Evolutionary conservation across 1,284 basidiomycete species (phyloP).

Genomic region (Rhodotorula sp.): DNA sequence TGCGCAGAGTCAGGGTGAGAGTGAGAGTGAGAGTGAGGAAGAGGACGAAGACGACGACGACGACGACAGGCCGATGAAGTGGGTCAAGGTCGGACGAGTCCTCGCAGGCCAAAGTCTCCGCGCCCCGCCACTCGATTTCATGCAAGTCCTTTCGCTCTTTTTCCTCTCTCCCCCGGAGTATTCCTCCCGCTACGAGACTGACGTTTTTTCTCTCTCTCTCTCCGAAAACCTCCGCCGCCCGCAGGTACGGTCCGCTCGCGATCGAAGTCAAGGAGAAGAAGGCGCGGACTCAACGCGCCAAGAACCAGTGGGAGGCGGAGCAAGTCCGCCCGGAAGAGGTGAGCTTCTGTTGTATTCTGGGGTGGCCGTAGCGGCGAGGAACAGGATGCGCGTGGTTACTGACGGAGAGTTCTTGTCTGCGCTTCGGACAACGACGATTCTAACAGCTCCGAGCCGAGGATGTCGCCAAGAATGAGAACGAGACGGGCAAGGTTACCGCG

Average conservation of each 20-base stretch:
- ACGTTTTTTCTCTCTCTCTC: neutral
- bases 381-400: no score
- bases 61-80: slow-evolving; percentile 12
- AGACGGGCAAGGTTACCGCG: slow-evolving; percentile 40
- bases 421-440: neutral
- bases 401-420: no score
- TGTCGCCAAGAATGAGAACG: slow-evolving; percentile 39
- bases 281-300: slow-evolving; percentile 27
- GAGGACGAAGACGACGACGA: slow-evolving; percentile 53
- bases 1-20: slow-evolving; percentile 37
- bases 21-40: slow-evolving; percentile 51
- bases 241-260: slow-evolving; percentile 38
- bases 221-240: neutral
- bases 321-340: slow-evolving; percentile 33
- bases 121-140: slow-evolving; percentile 71
- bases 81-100: slow-evolving; percentile 60
- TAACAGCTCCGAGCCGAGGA: slow-evolving; percentile 37
- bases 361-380: neutral
- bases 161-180: no score
- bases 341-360: neutral
- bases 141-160: slow-evolving; percentile 57
- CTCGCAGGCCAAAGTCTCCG: slow-evolving; percentile 70
- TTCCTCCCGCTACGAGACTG: neutral
- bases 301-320: slow-evolving; percentile 27
- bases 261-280: slow-evolving; percentile 40